Evolutionary conservation across 1,284 basidiomycete species (phyloP).

Genomic region (Peniophora sp.): DNA sequence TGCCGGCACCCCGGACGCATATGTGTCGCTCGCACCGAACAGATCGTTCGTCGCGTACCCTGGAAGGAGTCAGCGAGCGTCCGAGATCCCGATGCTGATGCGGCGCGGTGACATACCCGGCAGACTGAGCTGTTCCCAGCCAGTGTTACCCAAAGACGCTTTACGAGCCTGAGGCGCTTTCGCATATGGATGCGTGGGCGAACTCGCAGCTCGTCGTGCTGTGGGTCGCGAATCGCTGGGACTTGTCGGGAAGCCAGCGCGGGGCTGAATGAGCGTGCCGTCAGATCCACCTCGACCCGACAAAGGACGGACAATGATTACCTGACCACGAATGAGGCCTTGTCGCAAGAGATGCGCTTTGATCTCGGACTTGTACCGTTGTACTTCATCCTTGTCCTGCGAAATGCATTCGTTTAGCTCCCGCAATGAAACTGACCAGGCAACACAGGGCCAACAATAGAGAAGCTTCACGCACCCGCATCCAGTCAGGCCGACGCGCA

Average conservation of each 20-base stretch:
- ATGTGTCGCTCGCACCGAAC: too few species aligned
- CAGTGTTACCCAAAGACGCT: too few species aligned
- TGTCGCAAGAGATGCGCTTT: slow-evolving; percentile 69
- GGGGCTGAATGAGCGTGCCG: slow-evolving; percentile 32
- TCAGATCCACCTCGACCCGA: too few species aligned
- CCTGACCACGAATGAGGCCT: slow-evolving; percentile 65
- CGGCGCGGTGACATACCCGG: too few species aligned
- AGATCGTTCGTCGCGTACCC: too few species aligned
- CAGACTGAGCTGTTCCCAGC: too few species aligned
- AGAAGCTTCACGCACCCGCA: slow-evolving; percentile 51
- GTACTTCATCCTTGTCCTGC: slow-evolving; percentile 76
- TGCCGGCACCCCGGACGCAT: too few species aligned
- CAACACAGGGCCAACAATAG: slow-evolving; percentile 3
- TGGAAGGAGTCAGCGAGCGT: too few species aligned
- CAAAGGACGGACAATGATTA: too few species aligned
- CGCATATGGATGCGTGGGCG: neutral
- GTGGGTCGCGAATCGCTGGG: neutral
- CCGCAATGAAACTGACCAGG: slow-evolving; percentile 2
- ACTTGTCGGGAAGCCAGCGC: slow-evolving; percentile 32
- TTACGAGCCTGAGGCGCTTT: too few species aligned
- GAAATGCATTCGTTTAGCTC: slow-evolving; percentile 11
- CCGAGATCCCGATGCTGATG: too few species aligned
- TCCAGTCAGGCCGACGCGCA: slow-evolving; percentile 72
- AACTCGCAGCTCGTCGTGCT: neutral
- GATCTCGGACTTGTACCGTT: slow-evolving; percentile 74